These are phyloP conservation scores for Beauveria medogensis DNA, from an alignment of 2,329 filamentous ascomycete species.

Conservation along the genomic window DNA sequence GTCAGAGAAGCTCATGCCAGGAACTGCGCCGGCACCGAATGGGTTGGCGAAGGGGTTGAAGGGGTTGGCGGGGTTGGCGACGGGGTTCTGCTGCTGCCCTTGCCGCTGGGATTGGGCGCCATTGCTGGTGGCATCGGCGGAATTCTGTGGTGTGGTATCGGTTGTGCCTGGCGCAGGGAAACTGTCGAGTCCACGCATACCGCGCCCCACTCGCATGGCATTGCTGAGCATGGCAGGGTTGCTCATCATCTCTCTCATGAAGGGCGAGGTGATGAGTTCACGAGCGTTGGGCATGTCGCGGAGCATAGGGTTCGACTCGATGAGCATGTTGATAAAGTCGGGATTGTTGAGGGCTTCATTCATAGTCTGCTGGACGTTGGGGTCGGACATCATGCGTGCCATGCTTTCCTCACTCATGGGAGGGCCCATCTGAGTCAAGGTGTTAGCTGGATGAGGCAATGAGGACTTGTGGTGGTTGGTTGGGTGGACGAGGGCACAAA, in stretches of 20 bases:
- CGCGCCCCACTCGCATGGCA: constrained; percentile 74
- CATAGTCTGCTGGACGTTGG: constrained; percentile 77
- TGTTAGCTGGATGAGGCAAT: constrained; percentile 16
- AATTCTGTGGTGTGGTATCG: constrained; percentile 64
- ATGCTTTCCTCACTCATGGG: constrained; percentile 75
- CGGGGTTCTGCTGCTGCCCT: constrained; percentile 12
- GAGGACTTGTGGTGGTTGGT: background rate
- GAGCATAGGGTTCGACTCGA: constrained; percentile 80
- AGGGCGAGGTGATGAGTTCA: constrained; percentile 78
- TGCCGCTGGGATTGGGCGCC: background rate
- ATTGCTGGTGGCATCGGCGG: constrained; percentile 26
- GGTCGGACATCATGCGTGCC: constrained; percentile 78
- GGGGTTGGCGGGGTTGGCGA: constrained; percentile 27
- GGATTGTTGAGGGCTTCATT: constrained; percentile 95
- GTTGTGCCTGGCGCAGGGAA: constrained; percentile 92
- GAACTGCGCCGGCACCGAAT: constrained; percentile 18
- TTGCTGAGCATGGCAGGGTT: constrained; percentile 78
- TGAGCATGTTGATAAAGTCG: constrained; percentile 89
- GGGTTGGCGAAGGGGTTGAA: constrained; percentile 38
- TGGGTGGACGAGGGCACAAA: constrained; percentile 18
- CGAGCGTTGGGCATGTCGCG: constrained; percentile 67
- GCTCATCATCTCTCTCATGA: constrained; percentile 87
- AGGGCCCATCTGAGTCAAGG: constrained; percentile 67
- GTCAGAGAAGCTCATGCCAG: constrained; percentile 14
- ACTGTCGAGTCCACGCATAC: constrained; percentile 48